A percentile compares a stretch with the other conserved stretches of the same genome.
These are phyloP conservation scores for Phytophthora sp. DNA, from an alignment of 352 stramenopile species.

Conservation along the genomic window DNA sequence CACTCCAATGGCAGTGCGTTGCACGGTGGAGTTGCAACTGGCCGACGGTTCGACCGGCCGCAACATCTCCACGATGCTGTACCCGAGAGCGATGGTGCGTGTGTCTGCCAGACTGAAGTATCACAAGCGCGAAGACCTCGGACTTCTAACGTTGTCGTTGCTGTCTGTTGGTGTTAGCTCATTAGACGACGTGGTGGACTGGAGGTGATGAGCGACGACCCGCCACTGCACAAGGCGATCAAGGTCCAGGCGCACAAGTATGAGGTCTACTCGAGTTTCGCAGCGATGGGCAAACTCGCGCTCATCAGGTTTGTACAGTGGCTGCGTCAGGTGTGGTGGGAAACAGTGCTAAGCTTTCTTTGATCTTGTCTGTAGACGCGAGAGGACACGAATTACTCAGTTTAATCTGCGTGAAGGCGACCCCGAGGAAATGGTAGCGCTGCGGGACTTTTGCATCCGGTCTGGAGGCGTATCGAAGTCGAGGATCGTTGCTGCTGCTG, in stretches of 20 bases:
- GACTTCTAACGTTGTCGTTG: not conserved
- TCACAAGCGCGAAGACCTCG: not conserved
- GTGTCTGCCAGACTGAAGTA: not conserved
- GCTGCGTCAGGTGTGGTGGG: no score
- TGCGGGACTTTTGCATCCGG: slow-evolving; percentile 60
- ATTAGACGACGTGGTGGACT: slow-evolving; percentile 60
- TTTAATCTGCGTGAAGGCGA: slow-evolving; percentile 67
- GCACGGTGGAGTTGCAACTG: slow-evolving; percentile 67
- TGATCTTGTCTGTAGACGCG: slow-evolving; percentile 54
- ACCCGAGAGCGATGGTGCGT: slow-evolving; percentile 40
- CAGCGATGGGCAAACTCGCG: slow-evolving; percentile 61
- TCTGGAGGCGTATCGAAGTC: slow-evolving; percentile 50
- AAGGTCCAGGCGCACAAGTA: slow-evolving; percentile 52
- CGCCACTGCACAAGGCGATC: slow-evolving; percentile 58
- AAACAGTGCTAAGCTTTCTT: no score
- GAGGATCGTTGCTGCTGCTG: slow-evolving; percentile 29
- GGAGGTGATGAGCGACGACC: slow-evolving; percentile 57
- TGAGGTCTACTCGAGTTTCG: slow-evolving; percentile 77
- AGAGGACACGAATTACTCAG: slow-evolving; percentile 54
- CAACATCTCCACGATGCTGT: slow-evolving; percentile 50
- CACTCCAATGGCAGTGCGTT: slow-evolving; percentile 30
- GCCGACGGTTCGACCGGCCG: slow-evolving; percentile 55
- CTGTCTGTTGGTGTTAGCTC: slow-evolving; percentile 26
- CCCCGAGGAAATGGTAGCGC: slow-evolving; percentile 38
- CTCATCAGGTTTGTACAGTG: slow-evolving; percentile 64